Conservation (phyloP, 1,284 basidiomycete genomes). For the Heterobasidion occidentale region DNA sequence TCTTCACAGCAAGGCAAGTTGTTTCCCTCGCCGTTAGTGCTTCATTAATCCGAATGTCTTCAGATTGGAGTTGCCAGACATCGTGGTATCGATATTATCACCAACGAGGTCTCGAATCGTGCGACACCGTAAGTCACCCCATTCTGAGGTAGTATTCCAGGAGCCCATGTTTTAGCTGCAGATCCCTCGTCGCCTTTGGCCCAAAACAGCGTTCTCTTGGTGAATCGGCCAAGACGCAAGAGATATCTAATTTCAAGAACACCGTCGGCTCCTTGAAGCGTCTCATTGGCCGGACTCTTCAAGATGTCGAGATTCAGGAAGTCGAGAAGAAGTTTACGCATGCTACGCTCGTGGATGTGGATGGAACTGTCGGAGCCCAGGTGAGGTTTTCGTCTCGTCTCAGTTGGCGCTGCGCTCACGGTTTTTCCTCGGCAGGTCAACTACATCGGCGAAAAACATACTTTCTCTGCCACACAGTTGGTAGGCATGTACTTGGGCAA, state of each 20-base stretch:
- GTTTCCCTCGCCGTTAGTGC: constrained; percentile 11
- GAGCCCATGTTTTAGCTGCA: constrained; percentile 19
- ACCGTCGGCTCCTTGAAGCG: constrained; percentile 89
- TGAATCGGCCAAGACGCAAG: constrained; percentile 91
- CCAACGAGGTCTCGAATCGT: constrained; percentile 94
- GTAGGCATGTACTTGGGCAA: constrained; percentile 83
- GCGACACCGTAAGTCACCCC: constrained; percentile 70
- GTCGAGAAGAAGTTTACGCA: constrained; percentile 87
- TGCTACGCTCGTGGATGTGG: constrained; percentile 75
- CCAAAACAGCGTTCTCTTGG: constrained; percentile 83
- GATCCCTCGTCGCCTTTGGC: constrained; percentile 90
- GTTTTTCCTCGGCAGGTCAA: constrained; percentile 49
- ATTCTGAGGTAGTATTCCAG: background rate
- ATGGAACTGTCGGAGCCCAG: constrained; percentile 77
- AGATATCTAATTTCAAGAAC: constrained; percentile 97
- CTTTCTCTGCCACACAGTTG: constrained; percentile 82
- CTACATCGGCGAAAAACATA: constrained; percentile 74
- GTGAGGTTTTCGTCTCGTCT: constrained; percentile 33
- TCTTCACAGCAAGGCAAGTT: constrained; percentile 72
- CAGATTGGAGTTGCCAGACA: constrained; percentile 91
- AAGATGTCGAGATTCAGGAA: constrained; percentile 73
- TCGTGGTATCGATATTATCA: constrained; percentile 91
- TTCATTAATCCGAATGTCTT: constrained; percentile 5
- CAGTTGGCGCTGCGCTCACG: background rate
- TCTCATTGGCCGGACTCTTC: constrained; percentile 70